These are phyloP conservation scores for Stephania japonica DNA, from an alignment of 164 flowering plant species.

Conservation along the genomic window DNA sequence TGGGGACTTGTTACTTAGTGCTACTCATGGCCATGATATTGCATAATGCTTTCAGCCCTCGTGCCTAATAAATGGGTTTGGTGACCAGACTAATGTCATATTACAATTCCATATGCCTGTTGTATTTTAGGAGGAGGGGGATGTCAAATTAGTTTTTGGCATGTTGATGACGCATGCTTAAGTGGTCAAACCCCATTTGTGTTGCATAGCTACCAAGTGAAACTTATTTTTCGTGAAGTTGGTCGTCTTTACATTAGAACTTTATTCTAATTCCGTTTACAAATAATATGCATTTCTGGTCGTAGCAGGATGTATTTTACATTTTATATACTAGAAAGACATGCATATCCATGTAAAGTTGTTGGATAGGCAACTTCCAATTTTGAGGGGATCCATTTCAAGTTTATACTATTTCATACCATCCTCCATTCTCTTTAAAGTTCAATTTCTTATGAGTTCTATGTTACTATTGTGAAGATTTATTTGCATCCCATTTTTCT, in stretches of 20 bases:
- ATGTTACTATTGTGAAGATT: not conserved
- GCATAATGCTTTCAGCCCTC: not conserved
- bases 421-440: not conserved
- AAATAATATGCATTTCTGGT: not conserved
- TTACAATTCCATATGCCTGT: not conserved
- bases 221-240: not conserved
- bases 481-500: not conserved
- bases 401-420: not conserved
- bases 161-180: not conserved
- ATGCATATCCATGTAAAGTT: not conserved
- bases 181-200: not conserved
- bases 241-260: not conserved
- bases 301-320: not conserved
- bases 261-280: not conserved
- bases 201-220: too few species aligned
- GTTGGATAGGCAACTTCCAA: not conserved
- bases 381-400: not conserved
- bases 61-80: not conserved
- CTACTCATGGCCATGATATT: not conserved
- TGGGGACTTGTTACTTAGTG: not conserved
- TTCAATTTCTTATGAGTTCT: not conserved
- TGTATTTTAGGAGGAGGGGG: not conserved
- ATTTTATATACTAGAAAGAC: not conserved
- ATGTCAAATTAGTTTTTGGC: not conserved
- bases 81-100: not conserved